Percentiles rank a stretch among this genome's conserved stretches.
phyloP scores from a whole-genome alignment of 352 stramenopile genomes.

The Phytophthora ohioensis region DNA sequence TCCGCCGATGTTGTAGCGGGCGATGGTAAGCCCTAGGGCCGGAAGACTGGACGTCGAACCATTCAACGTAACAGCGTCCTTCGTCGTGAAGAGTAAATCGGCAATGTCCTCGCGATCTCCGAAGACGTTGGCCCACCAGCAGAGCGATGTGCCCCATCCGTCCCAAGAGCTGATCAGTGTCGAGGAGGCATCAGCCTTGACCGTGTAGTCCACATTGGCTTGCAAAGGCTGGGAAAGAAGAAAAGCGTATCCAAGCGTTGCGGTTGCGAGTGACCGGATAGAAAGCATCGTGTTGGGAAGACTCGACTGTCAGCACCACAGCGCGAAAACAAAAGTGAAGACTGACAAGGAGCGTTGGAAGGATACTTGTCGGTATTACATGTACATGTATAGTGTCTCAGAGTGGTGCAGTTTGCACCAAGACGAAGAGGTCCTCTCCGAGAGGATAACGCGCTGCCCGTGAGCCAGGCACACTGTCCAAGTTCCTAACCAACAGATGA shows the following conservation, averaged over 20 bases:
- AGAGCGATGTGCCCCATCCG: constrained; percentile 64
- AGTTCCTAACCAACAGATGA: constrained; percentile 9
- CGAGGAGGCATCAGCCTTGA: constrained; percentile 28
- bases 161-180: constrained; percentile 45
- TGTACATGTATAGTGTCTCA: not conserved
- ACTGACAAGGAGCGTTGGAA: not conserved
- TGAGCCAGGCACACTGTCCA: constrained; percentile 4
- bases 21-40: constrained; percentile 54
- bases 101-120: constrained; percentile 53
- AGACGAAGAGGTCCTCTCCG: not conserved
- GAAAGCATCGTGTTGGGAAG: constrained; percentile 20
- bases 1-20: constrained; percentile 64
- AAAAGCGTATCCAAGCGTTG: constrained; percentile 12
- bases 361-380: not conserved
- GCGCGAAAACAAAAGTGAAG: constrained; percentile 5
- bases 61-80: constrained; percentile 39
- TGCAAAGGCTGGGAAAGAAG: constrained; percentile 6
- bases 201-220: constrained; percentile 20
- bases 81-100: constrained; percentile 59
- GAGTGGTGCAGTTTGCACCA: not conserved
- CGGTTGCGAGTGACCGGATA: constrained; percentile 15
- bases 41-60: constrained; percentile 35
- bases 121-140: constrained; percentile 62
- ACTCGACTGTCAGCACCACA: not conserved
- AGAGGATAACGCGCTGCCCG: not conserved